phyloP scores from a whole-genome alignment of 78 protist species.

The Dictyostelium brefeldianum region DNA sequence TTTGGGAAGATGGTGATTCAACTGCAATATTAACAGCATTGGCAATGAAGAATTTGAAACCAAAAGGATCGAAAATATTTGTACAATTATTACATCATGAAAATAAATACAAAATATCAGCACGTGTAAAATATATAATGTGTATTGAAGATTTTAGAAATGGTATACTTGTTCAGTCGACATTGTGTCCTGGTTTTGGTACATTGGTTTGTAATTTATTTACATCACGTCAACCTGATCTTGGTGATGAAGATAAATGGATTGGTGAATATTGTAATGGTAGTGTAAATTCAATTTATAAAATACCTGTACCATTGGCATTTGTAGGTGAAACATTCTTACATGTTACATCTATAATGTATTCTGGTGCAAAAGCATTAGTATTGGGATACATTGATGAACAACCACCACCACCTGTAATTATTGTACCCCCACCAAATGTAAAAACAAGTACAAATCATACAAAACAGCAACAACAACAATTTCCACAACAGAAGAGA shows the following conservation, averaged over 20 bases:
- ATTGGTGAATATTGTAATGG: conserved; percentile 75
- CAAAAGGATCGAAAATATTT: conserved; percentile 44
- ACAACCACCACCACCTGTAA: neutral
- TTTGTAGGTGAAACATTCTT: conserved; percentile 66
- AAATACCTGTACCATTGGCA: conserved; percentile 73
- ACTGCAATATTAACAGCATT: conserved; percentile 52
- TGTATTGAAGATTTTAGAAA: conserved; percentile 81
- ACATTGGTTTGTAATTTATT: conserved; percentile 73
- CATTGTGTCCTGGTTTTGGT: conserved; percentile 75
- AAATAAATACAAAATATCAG: conserved; percentile 57
- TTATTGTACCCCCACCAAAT: neutral
- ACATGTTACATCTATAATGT: conserved; percentile 48
- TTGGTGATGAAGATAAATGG: conserved; percentile 67
- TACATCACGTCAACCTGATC: conserved; percentile 68
- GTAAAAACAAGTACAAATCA: neutral
- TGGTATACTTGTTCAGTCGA: conserved; percentile 72
- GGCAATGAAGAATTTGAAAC: conserved; percentile 60
- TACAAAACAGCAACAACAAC: neutral
- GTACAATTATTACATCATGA: conserved; percentile 65
- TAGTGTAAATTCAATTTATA: conserved; percentile 74
- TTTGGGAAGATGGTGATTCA: conserved; percentile 76
- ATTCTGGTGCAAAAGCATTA: conserved; percentile 73
- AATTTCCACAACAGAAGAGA: neutral
- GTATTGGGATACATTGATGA: conserved; percentile 73
- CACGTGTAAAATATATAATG: conserved; percentile 60